Evolutionary conservation across 1,284 basidiomycete species (phyloP), one percentile per base, ranked within the genome.

Genomic region (Papiliotrema nemorosa): DNA sequence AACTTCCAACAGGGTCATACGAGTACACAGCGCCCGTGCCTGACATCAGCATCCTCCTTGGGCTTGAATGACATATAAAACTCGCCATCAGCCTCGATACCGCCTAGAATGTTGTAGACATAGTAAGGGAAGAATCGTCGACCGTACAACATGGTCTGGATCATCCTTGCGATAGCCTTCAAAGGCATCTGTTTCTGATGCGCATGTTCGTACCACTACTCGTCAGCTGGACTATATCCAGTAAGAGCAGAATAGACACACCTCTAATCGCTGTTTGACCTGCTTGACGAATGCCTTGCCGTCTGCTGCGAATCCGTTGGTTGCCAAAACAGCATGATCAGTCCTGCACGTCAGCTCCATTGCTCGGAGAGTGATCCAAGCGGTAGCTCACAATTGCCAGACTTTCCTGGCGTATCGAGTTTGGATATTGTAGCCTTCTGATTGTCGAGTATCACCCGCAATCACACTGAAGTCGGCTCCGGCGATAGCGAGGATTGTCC

Each of bases 91-190:
- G 90, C 90, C 74, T 94, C 90, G 62, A 93, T 90, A 39, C 90
- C 90, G 44, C 88, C 88, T 34, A 94, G 84, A 69, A 97, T 92
- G 75, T 92, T 93, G 79, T 90, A 91, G 36, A 93, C 87, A 73
- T 93, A 96, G 80, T 87, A 96, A 2, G 92, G 92, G 82, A 96
- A 96, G 80, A 96, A 94, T 49, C 92, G 85, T 59, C 88, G 84
- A 42, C 82, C 85, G 54, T 96, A 97, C 34, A 97, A 82, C 89
- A 96, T 94, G 4, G 90, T 93, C 74, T 96, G 92, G 50, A 97
- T 91, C 65, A 97, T 79, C 51, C 91, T 83, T 24, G 92, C 92
- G 66, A 97, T 93, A 25, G 90, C 84, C 60, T 86, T 86, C 40
- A 97, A 80, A 22, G 88, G 85, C 87, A 94, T 94, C 64, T 90